A percentile compares a stretch with the other conserved stretches of the same genome.
Conservation (phyloP, 257 asterid species). For the Schizonepeta tenuifolia region DNA sequence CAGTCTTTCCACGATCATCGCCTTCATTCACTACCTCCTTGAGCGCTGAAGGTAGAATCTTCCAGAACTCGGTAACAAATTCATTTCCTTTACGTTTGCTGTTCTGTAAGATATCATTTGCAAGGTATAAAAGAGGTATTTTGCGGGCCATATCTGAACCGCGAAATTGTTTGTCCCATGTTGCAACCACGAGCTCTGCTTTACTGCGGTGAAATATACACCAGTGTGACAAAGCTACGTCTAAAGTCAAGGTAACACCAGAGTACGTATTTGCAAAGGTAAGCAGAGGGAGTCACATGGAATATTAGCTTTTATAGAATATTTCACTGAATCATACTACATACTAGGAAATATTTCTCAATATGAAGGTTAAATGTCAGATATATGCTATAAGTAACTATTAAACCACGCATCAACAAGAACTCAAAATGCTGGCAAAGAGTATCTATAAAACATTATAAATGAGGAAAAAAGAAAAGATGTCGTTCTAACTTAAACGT, state of each 20-base stretch:
- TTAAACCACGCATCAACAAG: constrained; percentile 1
- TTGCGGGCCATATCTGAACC: constrained; percentile 67
- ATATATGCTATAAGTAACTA: not conserved
- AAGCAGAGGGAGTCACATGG: not conserved
- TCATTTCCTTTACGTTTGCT: constrained; percentile 95
- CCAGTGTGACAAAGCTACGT: constrained; percentile 91
- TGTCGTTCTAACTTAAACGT: not conserved
- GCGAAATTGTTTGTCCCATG: constrained; percentile 90
- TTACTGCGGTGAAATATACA: constrained; percentile 93
- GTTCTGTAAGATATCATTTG: constrained; percentile 91
- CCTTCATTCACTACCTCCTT: constrained; percentile 67
- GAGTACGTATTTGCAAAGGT: not conserved
- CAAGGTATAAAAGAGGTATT: constrained; percentile 89
- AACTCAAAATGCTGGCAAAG: not conserved
- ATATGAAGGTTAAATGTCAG: no score
- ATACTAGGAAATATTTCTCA: not conserved
- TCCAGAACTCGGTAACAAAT: constrained; percentile 90
- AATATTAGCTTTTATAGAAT: not conserved
- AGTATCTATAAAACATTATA: not conserved
- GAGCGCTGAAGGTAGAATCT: constrained; percentile 88
- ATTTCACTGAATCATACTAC: not conserved
- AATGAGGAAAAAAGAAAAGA: not conserved
- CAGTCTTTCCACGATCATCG: constrained; percentile 74
- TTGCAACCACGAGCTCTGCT: constrained; percentile 79
- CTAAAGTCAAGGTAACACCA: constrained; percentile 48